Base-by-base conservation (phyloP, 75 land plant genomes). In the Selaginella moellendorffii region DNA sequence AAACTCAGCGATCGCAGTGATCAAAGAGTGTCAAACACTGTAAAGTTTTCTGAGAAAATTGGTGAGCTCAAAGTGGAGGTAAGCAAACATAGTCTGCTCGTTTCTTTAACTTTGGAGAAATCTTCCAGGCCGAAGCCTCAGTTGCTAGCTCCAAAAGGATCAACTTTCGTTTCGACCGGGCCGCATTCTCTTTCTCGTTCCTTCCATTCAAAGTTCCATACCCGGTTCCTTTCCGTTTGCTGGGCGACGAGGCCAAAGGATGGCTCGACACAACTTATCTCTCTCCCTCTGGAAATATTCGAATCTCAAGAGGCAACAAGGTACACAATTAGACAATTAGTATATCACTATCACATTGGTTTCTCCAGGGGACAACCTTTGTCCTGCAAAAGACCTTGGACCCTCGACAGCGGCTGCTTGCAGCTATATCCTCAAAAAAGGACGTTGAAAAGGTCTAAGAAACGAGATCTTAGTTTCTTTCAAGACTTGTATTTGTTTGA, bases 61-160 rank as follows among this genome's bases (percentile, higher is more conserved):
- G 97, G 97, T 25, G 97, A 92, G 77, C 83, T 91, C 9, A 82
- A 81, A 85, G 97, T 91, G 26, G 95, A 91, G 97, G 97, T 88
- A 83, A 19, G 25, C 52, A 24, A n/a, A 30, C 28, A 27, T 14
- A 18, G 30, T 53, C 20, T 26, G 27, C 28, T 51, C 17, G 22
- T 70, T 19, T 20, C 27, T 52, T 70, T 1, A 17, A 68, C 46
- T 67, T 12, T 18, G 5, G 30, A 62, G 25, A 1, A 51, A 51
- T 1, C 22, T 52, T 65, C 26, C 69, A 92, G 97, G 97, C 97
- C 61, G 90, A 76, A 52, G 97, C 97, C 63, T 75, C 86, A 62
- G 58, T 83, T 10, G 72, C 75, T 31, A 85, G 83, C 74, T 85
- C 78, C 23, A 79, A 80, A 29, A 78, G 97, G 25, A 88, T 92